Base-by-base conservation (phyloP, 352 stramenopile genomes). In the Globisporangium canariense region DNA sequence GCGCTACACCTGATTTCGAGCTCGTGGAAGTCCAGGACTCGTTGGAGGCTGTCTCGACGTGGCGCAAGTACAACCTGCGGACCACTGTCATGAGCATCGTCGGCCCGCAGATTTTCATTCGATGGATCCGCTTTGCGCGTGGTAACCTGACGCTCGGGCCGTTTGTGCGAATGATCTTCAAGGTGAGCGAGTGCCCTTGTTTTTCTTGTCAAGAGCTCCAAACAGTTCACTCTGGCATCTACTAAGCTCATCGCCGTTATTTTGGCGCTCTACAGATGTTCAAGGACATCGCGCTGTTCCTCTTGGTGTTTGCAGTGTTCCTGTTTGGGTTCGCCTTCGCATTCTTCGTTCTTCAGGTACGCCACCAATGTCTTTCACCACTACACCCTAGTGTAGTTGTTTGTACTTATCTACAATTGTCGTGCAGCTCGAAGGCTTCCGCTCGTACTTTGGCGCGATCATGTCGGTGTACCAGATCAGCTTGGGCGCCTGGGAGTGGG, bases 91-190 rank as follows among this genome's bases (percentile, higher is more conserved):
- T 92, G 81, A 86, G 76, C 64, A 90, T 92, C 45, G 78, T 91
- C 14, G 85, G 81, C 0, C 83, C 81, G 10, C 80, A 90, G 60
- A 86, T 94, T 18, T 92, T 91, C 59, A 75, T 94, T 45, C 85
- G 85, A 9, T 94, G 85, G 81, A 89, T 94, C 59, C 83, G 88
- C 58, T 92, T 92, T 65, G 82, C 81, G 9, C 78, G 86, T 53
- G 83, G 83, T 25, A 92, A 84, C 34, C 66, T 76, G 49, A 74
- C 70, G 6, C 70, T 94, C 10, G 85, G 85, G 0, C 85, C 83
- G 4, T 94, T 94, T 66, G 85, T 92, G 55, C 85, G 83, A 13
- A 94, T 94, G 85, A 91, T 94, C 56, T 89, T 86, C 62, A 91
- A 92, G 76, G 85, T 91, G 32, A 56, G 14, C 41, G 50, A 25